Evolutionary conservation across 106 monocot genomes (phyloP), one percentile per base, ranked within the genome.

Genomic region (Allium cepa): DNA sequence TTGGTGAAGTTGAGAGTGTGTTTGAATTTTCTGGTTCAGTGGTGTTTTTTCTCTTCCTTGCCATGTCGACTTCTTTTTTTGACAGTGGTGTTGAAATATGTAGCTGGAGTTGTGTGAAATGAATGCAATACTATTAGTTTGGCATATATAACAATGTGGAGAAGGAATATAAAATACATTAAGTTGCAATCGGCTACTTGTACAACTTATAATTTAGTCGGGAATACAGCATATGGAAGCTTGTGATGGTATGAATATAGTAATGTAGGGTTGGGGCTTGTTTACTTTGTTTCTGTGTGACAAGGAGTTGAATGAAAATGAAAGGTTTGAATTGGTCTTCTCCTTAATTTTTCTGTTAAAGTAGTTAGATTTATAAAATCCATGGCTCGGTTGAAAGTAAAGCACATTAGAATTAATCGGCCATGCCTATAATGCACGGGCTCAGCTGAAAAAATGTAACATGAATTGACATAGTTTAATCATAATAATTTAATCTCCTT

Each of bases 31-130:
- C 69, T 0, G 57, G 14, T 0, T 47, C 9, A 6, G 49, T 65
- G 9, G 60, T 4, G 13, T 22, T 63, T 51, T 77, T 77, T 46
- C 77, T 77, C 77, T 77, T 77, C 59, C 65, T 77, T n/a, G 55
- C 71, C 77, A 68, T 70, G 14, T 49, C 9, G 26, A 47, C 7
- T 15, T 14, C 53, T n/a, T 10, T 17, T 50, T 4, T 8, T 26
- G 7, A 8, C 27, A 17, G 49, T 67, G 67, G 50, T 52, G 11
- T 69, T 57, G 15, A 55, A 11, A 12, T 55, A 0, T 55, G 53
- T 55, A 12, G 7, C 18, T 60, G 59, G 53, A 45, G 68, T 46
- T 9, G 10, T 47, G 53, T 48, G 56, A 49, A 49, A 22, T 36
- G 0, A 59, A 67, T 8, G 47, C 50, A 13, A 36, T 12, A 17